Percentiles rank a stretch among this genome's conserved stretches.
Evolutionary conservation across 495 filamentous ascomycete species (phyloP).

Genomic region (Chaetomium fimeti): DNA sequence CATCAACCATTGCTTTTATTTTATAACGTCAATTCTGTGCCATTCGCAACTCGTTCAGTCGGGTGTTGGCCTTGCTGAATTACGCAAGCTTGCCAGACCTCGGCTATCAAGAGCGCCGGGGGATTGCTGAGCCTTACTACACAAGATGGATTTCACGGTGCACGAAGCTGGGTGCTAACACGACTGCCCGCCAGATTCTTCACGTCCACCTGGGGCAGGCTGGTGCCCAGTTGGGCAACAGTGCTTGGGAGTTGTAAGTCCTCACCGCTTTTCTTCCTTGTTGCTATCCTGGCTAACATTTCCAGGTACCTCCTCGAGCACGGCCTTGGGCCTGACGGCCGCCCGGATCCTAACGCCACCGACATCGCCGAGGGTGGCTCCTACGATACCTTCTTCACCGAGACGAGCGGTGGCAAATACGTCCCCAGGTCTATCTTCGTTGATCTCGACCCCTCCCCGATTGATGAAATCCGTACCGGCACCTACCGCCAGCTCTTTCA

Average conservation of each 20-base stretch:
- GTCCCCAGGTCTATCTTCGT: constrained; percentile 88
- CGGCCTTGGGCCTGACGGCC: constrained; percentile 76
- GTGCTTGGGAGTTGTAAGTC: constrained; percentile 90
- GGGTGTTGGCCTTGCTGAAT: neutral
- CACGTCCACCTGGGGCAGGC: constrained; percentile 93
- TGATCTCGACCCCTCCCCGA: constrained; percentile 84
- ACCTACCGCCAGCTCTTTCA: constrained; percentile 83
- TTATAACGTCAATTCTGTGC: neutral
- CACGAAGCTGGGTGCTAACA: constrained; percentile 21
- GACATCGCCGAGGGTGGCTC: constrained; percentile 65
- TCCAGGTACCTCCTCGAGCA: constrained; percentile 86
- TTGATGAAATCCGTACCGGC: constrained; percentile 88
- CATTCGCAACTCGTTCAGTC: neutral
- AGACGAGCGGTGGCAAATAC: constrained; percentile 83
- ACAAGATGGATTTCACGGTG: constrained; percentile 5
- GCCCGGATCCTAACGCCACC: constrained; percentile 60
- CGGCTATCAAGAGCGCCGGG: neutral
- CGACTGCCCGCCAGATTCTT: constrained; percentile 58
- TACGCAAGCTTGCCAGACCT: constrained; percentile 1
- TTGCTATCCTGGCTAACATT: constrained; percentile 18
- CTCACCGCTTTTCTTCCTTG: constrained; percentile 43
- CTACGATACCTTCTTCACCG: constrained; percentile 89
- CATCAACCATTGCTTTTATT: neutral
- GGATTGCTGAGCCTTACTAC: constrained; percentile 7
- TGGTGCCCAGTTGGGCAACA: constrained; percentile 89